Evolutionary conservation across 139 green algal species (phyloP).

Genomic region (Coccomyxa sp.): DNA sequence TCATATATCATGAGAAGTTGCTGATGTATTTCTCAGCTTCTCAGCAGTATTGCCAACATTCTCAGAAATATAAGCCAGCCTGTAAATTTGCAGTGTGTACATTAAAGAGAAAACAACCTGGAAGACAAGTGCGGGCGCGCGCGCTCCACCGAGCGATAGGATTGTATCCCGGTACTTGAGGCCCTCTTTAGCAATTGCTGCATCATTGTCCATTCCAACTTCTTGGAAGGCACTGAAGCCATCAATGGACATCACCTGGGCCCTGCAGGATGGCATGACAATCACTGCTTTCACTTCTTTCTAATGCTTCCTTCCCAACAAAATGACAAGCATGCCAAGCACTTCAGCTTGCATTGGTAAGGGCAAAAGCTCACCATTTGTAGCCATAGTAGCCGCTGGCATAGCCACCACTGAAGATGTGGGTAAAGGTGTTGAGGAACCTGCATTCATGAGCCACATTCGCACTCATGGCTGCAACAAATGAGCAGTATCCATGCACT

Average conservation of each 20-base stretch:
- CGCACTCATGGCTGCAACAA: neutral
- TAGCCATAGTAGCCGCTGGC: neutral
- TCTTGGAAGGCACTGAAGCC: neutral
- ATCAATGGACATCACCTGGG: neutral
- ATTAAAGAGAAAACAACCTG: neutral
- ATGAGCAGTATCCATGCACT: neutral
- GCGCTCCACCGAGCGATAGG: neutral
- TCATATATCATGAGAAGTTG: too few relatives aligned
- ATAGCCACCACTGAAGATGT: slow-evolving; percentile 1
- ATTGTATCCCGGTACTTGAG: neutral
- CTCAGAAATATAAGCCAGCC: too few relatives aligned
- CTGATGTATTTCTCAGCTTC: neutral
- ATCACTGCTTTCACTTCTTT: neutral
- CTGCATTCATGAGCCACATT: neutral
- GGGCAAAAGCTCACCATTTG: neutral
- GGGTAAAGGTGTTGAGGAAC: neutral
- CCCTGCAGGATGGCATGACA: neutral
- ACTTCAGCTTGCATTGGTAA: neutral
- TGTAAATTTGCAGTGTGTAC: neutral
- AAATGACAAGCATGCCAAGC: neutral
- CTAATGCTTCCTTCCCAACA: neutral
- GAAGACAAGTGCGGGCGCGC: neutral
- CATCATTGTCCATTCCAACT: neutral
- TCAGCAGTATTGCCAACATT: neutral
- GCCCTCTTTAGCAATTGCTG: neutral